Base-by-base conservation (phyloP, 768 basidiomycete genomes). In the Tubosaeta sp. region DNA sequence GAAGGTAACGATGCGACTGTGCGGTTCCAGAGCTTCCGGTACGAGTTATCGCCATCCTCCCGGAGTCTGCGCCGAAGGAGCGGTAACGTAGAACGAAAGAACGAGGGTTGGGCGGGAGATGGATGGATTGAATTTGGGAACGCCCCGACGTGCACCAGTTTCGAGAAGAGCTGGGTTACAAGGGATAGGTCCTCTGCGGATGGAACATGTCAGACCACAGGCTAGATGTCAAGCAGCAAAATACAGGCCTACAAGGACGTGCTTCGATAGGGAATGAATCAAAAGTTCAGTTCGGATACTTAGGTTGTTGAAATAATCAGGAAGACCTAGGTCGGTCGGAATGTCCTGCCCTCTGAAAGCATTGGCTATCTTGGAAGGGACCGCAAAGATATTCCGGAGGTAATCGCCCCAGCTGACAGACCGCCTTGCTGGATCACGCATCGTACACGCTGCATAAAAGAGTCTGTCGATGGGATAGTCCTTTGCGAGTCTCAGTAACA, bases 301-400 rank as follows among this genome's bases (percentile, higher is more conserved):
- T 22, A 90, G 48, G 39, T 72, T 59, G 47, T 77, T 73, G 62
- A 82, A 79, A 66, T 86, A 90, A 5, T 59, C 56, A 16, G 76
- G 77, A 55, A 82, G 73, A 60, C 82, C 76, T 40, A 96, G 68
- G 16, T 56, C 62, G 16, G 59, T 52, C 1, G 86, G 86, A 2
- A 78, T 59, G 4, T 58, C 60, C 41, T 71, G 71, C 19, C 70
- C 73, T 25, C 73, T 78, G 30, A 83, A 65, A 3, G 79, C 77
- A 69, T 97, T 96, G 21, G 87, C 84, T 8, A 87, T 81, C 66
- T 83, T 91, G n/a, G 74, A 73, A 30, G 94, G 92, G 8, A 94
- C 68, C 14, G 80, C 74, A 44, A 84, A 73, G 2, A 84, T 47
- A 51, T 80, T 77, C 29, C 79, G 80, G 21, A 94, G 79, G 56